Conservation (phyloP, 306 rosid species). For the Prunus mira region DNA sequence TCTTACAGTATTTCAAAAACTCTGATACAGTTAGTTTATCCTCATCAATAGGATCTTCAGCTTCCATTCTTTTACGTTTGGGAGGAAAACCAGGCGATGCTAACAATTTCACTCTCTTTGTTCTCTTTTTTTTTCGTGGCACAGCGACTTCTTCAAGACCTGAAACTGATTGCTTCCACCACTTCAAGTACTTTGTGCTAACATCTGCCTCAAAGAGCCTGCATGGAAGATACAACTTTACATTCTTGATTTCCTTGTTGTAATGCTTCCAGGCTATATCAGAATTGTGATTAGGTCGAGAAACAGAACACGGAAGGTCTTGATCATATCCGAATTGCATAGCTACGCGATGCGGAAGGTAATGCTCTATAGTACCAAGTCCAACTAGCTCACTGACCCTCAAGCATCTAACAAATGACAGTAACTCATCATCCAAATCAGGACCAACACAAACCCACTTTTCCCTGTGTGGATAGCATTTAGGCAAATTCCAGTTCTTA, state of each 20-base stretch:
- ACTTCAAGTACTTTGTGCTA: slow-evolving; percentile 4
- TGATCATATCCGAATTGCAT: slow-evolving; percentile 65
- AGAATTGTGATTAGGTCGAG: background rate
- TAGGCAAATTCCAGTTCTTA: slow-evolving; percentile 12
- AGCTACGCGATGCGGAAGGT: slow-evolving; percentile 53
- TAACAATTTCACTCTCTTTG: background rate
- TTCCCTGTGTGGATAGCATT: slow-evolving; percentile 35
- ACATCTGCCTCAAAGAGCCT: slow-evolving; percentile 35
- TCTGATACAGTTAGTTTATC: background rate
- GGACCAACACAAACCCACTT: slow-evolving; percentile 8
- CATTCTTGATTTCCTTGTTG: slow-evolving; percentile 11
- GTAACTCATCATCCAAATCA: slow-evolving; percentile 13
- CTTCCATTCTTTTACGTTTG: background rate
- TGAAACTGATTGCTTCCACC: slow-evolving; percentile 17
- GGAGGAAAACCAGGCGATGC: background rate
- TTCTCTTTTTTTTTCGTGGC: background rate
- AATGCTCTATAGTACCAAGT: slow-evolving; percentile 29
- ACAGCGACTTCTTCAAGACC: background rate
- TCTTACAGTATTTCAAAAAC: background rate
- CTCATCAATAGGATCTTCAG: background rate
- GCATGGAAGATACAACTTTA: slow-evolving; percentile 35
- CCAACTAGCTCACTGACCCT: slow-evolving; percentile 46
- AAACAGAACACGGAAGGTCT: slow-evolving; percentile 37
- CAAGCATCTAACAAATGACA: slow-evolving; percentile 29
- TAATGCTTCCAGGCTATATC: slow-evolving; percentile 36